These are phyloP conservation scores for Sambucus nigra DNA, from an alignment of 129 eudicot species.

Conservation along the genomic window DNA sequence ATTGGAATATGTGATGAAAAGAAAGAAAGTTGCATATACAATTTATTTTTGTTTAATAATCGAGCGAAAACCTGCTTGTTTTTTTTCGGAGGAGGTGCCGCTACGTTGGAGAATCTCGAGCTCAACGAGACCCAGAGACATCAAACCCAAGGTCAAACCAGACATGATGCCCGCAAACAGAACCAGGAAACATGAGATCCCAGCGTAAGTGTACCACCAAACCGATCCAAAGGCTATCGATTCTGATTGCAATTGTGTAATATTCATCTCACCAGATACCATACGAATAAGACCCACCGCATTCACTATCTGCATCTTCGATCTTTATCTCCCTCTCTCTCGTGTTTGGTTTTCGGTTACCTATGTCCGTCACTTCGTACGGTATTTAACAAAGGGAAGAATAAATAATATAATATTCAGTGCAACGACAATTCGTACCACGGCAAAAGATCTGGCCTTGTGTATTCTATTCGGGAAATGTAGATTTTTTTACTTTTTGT, in stretches of 20 bases:
- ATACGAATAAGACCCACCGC: slow-evolving; percentile 35
- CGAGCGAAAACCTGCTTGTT: slow-evolving; percentile 95
- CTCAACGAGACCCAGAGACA: slow-evolving; percentile 94
- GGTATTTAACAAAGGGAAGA: too few relatives aligned
- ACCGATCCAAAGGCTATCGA: slow-evolving; percentile 57
- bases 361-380: too few relatives aligned
- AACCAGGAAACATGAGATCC: slow-evolving; percentile 56
- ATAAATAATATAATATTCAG: too few relatives aligned
- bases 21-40: too few relatives aligned
- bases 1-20: too few relatives aligned
- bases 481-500: too few relatives aligned
- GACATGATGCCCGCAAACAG: slow-evolving; percentile 93
- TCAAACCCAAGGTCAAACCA: slow-evolving; percentile 85
- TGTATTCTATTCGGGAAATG: too few relatives aligned
- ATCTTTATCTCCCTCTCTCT: slow-evolving; percentile 1
- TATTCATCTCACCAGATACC: slow-evolving; percentile 15
- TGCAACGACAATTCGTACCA: too few relatives aligned
- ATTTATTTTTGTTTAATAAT: too few relatives aligned
- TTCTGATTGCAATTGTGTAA: slow-evolving; percentile 26
- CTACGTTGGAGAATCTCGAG: slow-evolving; percentile 91
- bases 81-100: slow-evolving; percentile 70
- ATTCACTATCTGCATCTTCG: slow-evolving; percentile 39
- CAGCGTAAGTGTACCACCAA: slow-evolving; percentile 65
- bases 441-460: too few relatives aligned
- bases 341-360: too few relatives aligned